Conservation (phyloP, 2,329 filamentous ascomycete species). For the Fusarium tanahbumbuense region DNA sequence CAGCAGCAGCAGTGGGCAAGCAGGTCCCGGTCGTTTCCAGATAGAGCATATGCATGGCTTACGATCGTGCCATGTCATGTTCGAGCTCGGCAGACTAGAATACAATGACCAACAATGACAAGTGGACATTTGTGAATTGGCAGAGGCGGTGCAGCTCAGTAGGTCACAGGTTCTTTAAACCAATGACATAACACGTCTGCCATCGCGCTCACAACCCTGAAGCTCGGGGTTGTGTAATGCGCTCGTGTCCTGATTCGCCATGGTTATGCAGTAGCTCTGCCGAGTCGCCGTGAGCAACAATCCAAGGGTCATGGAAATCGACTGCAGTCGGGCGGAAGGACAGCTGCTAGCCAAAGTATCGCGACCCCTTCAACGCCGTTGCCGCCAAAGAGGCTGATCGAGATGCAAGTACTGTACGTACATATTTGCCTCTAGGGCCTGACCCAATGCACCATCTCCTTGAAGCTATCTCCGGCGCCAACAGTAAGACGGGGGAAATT, state of each 20-base stretch:
- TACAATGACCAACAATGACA: slow-evolving; percentile 28
- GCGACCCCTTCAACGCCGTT: slow-evolving; percentile 11
- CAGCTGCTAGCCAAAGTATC: slow-evolving; percentile 20
- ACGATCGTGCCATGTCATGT: slow-evolving; percentile 4
- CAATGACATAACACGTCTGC: slow-evolving; percentile 21
- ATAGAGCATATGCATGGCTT: slow-evolving; percentile 19
- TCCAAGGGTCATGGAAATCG: slow-evolving; percentile 24
- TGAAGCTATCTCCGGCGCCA: slow-evolving; percentile 1
- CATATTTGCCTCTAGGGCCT: slow-evolving; percentile 16
- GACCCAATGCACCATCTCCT: not conserved
- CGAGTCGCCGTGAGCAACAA: slow-evolving; percentile 18
- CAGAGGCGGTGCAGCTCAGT: slow-evolving; percentile 31
- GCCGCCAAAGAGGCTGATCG: slow-evolving; percentile 21
- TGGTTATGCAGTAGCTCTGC: slow-evolving; percentile 26
- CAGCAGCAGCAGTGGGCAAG: slow-evolving; percentile 4
- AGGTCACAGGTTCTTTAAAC: slow-evolving; percentile 18
- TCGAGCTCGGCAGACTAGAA: not conserved
- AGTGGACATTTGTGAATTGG: slow-evolving; percentile 13
- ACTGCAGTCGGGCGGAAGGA: slow-evolving; percentile 22
- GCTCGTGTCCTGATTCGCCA: slow-evolving; percentile 21
- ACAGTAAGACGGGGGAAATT: not conserved
- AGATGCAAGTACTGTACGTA: not conserved
- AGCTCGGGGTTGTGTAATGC: slow-evolving; percentile 7
- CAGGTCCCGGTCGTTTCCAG: slow-evolving; percentile 26
- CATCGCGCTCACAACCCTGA: not conserved